Evolutionary conservation across 1,139 yeast species (phyloP).

Genomic region (Yamadazyma songkhlaensis): DNA sequence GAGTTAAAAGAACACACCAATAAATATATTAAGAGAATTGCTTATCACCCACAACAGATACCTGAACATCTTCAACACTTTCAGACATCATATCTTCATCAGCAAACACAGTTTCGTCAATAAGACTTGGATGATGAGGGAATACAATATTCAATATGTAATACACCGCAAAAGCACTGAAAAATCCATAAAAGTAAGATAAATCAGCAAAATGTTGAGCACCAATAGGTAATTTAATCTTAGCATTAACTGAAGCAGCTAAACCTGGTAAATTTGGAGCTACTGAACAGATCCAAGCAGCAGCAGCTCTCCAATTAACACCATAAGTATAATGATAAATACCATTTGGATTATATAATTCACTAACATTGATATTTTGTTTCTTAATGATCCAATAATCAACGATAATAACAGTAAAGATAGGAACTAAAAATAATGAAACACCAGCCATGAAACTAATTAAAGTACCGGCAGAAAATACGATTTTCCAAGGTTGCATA

Average conservation of each 20-base stretch:
- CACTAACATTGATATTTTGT: constrained; percentile 12
- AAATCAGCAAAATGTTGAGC: constrained; percentile 12
- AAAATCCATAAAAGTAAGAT: constrained; percentile 12
- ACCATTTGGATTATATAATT: constrained; percentile 13
- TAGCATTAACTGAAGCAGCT: constrained; percentile 13
- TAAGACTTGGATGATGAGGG: constrained; percentile 11
- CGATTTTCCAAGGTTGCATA: constrained; percentile 32
- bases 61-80: constrained; percentile 6
- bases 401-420: constrained; percentile 15
- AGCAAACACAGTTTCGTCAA: constrained; percentile 9
- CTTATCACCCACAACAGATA: constrained; percentile 4
- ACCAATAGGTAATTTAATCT: constrained; percentile 10
- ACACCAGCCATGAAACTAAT: constrained; percentile 15
- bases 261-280: constrained; percentile 16
- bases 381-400: constrained; percentile 15
- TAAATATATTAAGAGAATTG: constrained; percentile 2
- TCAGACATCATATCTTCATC: constrained; percentile 6
- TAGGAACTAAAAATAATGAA: constrained; percentile 14
- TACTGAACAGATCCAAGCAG: constrained; percentile 13
- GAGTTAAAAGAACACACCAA: not conserved
- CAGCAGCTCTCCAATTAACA: constrained; percentile 15
- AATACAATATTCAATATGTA: constrained; percentile 10
- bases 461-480: constrained; percentile 13
- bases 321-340: constrained; percentile 13
- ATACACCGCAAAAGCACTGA: constrained; percentile 12